These are phyloP conservation scores for Saccharomycopsis hybrid DNA, from an alignment of 1,139 yeast species.

Conservation along the genomic window DNA sequence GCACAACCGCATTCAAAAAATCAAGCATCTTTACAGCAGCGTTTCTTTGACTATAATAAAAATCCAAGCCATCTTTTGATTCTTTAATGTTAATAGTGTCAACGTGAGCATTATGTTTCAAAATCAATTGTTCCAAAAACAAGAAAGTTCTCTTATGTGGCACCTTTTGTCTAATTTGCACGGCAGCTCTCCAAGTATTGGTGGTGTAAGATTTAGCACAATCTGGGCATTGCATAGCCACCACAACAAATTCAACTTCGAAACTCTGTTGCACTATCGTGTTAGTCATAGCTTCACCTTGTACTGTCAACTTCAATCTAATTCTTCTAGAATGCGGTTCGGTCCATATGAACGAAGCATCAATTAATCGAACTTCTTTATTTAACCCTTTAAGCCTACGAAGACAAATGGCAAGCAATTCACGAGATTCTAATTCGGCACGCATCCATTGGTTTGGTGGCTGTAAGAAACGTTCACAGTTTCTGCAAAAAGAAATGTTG, in stretches of 20 bases:
- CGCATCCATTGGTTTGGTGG: constrained; percentile 94
- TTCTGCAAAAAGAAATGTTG: constrained; percentile 86
- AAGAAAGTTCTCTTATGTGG: constrained; percentile 94
- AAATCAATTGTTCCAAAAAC: constrained; percentile 88
- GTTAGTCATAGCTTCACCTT: constrained; percentile 91
- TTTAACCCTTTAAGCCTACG: constrained; percentile 83
- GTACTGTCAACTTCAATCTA: constrained; percentile 84
- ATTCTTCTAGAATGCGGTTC: constrained; percentile 98
- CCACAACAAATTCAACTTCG: constrained; percentile 89
- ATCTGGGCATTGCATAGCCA: constrained; percentile 97
- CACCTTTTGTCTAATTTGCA: constrained; percentile 96
- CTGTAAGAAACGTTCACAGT: constrained; percentile 91
- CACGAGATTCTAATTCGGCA: constrained; percentile 89
- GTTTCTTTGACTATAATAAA: constrained; percentile 80
- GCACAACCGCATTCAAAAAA: constrained; percentile 79
- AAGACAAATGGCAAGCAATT: constrained; percentile 81
- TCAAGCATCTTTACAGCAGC: constrained; percentile 94
- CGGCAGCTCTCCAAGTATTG: constrained; percentile 96
- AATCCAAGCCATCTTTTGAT: constrained; percentile 90
- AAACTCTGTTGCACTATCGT: constrained; percentile 92
- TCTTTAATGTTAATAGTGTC: constrained; percentile 94
- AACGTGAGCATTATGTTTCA: constrained; percentile 89
- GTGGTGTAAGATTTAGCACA: constrained; percentile 96
- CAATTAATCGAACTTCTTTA: constrained; percentile 73
- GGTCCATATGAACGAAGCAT: constrained; percentile 96